Evolutionary conservation across 768 basidiomycete genomes (phyloP), one percentile per base, ranked within the genome.

Genomic region (Hemileccinum rubropunctum): DNA sequence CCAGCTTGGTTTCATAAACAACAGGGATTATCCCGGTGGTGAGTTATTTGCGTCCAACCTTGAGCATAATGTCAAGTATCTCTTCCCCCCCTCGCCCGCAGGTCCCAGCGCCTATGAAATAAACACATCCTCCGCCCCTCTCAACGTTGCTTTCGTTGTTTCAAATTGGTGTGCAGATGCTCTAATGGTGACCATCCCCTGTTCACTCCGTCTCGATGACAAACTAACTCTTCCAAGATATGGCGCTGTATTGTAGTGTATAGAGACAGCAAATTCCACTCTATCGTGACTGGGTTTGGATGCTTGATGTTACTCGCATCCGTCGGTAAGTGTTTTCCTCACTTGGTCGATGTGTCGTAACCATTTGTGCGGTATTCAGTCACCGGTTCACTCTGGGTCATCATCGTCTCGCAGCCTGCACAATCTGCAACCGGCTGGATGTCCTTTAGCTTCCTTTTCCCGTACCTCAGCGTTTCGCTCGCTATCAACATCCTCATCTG

Each of bases 201-300:
- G 3, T 30, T 18, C 15, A 10, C 32, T 20, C 21, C 27, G 28
- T 21, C 15, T 27, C 20, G 4, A 41, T 9, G 15, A 9, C 33
- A 17, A 21, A 30, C 37, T 33, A 10, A 62, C 42, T 10, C 13
- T 28, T 26, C 0, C 33, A 46, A 68, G 66, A 55, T 68, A 50
- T 68, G 66, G 66, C 63, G 66, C 10, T 69, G 65, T 40, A 50
- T 64, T 12, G 62, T 68, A 37, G 65, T 68, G 21, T 68, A 68
- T 49, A 59, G 49, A 57, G 62, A 68, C 36, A 64, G 63, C 52
- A 57, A 10, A 30, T 53, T 60, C 13, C 53, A 62, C 44, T 6
- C 10, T 8, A 1, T 57, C 4, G 58, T 68, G 23, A 32, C 56
- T 10, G 42, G 2, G 13, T 51, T 60, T 7, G 63, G 61, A 21